Percentiles rank a stretch among this genome's conserved stretches.
phyloP scores from a whole-genome alignment of 768 basidiomycete genomes.

The Amanita subjunquillea region DNA sequence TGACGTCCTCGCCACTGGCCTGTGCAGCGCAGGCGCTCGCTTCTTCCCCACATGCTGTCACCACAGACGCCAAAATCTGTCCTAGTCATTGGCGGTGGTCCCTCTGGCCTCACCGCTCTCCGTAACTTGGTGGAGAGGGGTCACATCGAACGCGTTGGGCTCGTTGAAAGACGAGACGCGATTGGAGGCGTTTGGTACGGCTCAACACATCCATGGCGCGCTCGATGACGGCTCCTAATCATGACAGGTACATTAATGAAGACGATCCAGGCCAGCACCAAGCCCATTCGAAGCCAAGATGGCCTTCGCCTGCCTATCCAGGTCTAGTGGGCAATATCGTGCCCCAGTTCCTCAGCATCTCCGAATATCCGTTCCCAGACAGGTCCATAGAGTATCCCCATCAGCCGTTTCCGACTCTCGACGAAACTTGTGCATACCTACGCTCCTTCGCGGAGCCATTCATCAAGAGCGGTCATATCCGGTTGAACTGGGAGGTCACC shows the following conservation, averaged over 20 bases:
- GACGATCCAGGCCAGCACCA: conserved; percentile 12
- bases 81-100: conserved; percentile 37
- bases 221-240: too few species aligned
- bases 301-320: conserved; percentile 39
- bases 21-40: too few species aligned
- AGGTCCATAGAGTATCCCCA: conserved; percentile 12
- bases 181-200: conserved; percentile 42
- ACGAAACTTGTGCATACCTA: conserved; percentile 28
- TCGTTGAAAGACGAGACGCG: conserved; percentile 35
- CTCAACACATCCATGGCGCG: neutral
- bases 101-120: conserved; percentile 35
- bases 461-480: conserved; percentile 21
- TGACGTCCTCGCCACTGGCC: too few species aligned
- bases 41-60: neutral
- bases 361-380: conserved; percentile 24
- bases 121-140: conserved; percentile 36
- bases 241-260: neutral
- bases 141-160: conserved; percentile 29
- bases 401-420: conserved; percentile 30
- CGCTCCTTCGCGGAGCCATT: conserved; percentile 23
- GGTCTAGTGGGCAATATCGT: conserved; percentile 41
- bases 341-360: conserved; percentile 32
- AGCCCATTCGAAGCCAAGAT: conserved; percentile 16
- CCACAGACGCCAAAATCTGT: conserved; percentile 17
- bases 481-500: conserved; percentile 30